Evolutionary conservation across 2,329 filamentous ascomycete species (phyloP).

Genomic region (Phaeoacremonium minimum): DNA sequence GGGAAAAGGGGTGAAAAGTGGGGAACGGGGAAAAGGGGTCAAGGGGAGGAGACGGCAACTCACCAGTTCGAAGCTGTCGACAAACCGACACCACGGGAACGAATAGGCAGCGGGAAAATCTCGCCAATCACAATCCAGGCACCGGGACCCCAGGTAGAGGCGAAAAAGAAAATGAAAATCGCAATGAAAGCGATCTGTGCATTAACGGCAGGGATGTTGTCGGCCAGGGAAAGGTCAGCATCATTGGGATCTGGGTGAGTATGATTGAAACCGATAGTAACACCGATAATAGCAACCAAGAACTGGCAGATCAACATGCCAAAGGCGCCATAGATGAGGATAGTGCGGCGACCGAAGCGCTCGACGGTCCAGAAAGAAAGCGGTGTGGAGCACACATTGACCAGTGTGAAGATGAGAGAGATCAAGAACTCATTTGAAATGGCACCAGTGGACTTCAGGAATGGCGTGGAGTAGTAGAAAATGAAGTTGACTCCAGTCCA

Average conservation of each 20-base stretch:
- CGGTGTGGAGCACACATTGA: slow-evolving; percentile 70
- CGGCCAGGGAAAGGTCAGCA: too few relatives aligned
- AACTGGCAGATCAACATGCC: slow-evolving; percentile 70
- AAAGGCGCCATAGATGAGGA: slow-evolving; percentile 64
- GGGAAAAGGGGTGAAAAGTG: too few relatives aligned
- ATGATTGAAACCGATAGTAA: too few relatives aligned
- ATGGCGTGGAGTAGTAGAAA: slow-evolving; percentile 67
- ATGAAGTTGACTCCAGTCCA: slow-evolving; percentile 61
- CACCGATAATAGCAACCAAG: slow-evolving; percentile 60
- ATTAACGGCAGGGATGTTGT: slow-evolving; percentile 27
- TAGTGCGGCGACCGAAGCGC: slow-evolving; percentile 61
- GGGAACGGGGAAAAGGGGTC: too few relatives aligned
- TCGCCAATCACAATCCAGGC: slow-evolving; percentile 70
- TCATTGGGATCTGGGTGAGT: too few relatives aligned
- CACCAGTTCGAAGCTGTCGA: slow-evolving; percentile 73
- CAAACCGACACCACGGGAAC: slow-evolving; percentile 65
- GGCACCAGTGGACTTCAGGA: slow-evolving; percentile 63
- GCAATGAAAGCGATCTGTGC: slow-evolving; percentile 72
- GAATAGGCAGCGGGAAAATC: slow-evolving; percentile 71
- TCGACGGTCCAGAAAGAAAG: slow-evolving; percentile 71
- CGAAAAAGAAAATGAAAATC: slow-evolving; percentile 79
- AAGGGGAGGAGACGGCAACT: too few relatives aligned
- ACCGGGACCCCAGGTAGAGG: slow-evolving; percentile 68
- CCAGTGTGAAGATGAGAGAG: slow-evolving; percentile 68
- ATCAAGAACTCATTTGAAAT: slow-evolving; percentile 68